Conservation (phyloP, 306 rosid genomes). For the Hylodesmum podocarpum region DNA sequence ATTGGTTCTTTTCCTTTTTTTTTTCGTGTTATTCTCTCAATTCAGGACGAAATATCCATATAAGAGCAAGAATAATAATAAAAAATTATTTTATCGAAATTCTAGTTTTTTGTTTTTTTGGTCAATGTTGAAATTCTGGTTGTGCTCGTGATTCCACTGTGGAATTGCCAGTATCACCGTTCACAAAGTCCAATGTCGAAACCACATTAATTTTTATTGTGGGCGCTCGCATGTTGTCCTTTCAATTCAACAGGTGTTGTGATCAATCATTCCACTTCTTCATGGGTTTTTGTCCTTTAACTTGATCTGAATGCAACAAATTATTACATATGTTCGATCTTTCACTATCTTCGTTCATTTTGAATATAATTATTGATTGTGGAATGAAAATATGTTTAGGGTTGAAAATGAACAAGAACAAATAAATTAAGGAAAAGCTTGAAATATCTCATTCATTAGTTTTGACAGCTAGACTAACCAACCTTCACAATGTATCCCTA, state of each 20-base stretch:
- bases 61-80: background rate
- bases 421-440: background rate
- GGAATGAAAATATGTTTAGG: background rate
- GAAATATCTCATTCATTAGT: background rate
- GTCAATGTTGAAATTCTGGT: background rate
- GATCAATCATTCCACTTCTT: conserved; percentile 11
- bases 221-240: background rate
- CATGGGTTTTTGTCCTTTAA: background rate
- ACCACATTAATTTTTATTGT: background rate
- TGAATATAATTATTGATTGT: background rate
- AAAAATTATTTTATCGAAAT: background rate
- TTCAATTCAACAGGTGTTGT: background rate
- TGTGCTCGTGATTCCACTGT: conserved; percentile 13
- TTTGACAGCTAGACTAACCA: background rate
- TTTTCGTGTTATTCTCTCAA: conserved; percentile 6
- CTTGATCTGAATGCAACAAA: background rate
- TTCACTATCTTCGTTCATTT: background rate
- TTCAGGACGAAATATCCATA: background rate
- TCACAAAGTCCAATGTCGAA: background rate
- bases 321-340: background rate
- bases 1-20: conserved; percentile 11
- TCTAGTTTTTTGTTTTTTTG: no score
- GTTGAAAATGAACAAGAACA: background rate
- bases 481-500: background rate
- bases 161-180: background rate